phyloP scores from a whole-genome alignment of 2,329 filamentous ascomycete species.

The Zasmidium cellare region DNA sequence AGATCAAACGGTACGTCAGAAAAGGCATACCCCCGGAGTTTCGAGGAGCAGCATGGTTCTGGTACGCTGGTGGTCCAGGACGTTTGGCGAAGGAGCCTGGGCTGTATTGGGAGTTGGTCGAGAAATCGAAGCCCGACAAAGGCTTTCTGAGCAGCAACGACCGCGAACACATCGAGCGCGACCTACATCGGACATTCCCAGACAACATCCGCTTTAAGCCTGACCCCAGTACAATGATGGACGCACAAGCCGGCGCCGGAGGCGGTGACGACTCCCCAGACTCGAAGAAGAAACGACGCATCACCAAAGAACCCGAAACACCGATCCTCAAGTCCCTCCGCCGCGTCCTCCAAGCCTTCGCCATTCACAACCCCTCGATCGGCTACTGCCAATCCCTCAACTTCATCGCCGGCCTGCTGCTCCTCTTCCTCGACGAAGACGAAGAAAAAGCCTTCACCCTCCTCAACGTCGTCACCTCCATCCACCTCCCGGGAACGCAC shows the following conservation, averaged over 20 bases:
- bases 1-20: slow-evolving; percentile 84
- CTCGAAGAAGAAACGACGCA: slow-evolving; percentile 33
- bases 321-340: slow-evolving; percentile 78
- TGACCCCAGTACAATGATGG: slow-evolving; percentile 38
- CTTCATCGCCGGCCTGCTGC: slow-evolving; percentile 84
- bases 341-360: slow-evolving; percentile 83
- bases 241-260: slow-evolving; percentile 31
- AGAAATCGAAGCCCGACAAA: slow-evolving; percentile 58
- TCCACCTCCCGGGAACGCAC: slow-evolving; percentile 88
- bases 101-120: slow-evolving; percentile 71
- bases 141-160: slow-evolving; percentile 66
- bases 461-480: slow-evolving; percentile 85
- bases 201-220: slow-evolving; percentile 92
- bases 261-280: slow-evolving; percentile 28
- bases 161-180: slow-evolving; percentile 87
- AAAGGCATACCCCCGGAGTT: slow-evolving; percentile 94
- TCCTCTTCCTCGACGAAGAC: slow-evolving; percentile 77
- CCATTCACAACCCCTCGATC: slow-evolving; percentile 85
- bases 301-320: slow-evolving; percentile 60
- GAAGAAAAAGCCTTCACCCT: slow-evolving; percentile 94
- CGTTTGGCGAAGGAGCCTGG: slow-evolving; percentile 74
- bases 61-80: slow-evolving; percentile 84
- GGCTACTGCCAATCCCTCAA: slow-evolving; percentile 97
- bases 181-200: slow-evolving; percentile 90
- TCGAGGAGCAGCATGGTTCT: slow-evolving; percentile 96